These are phyloP conservation scores for Trichoderma afroharzianum DNA, from an alignment of 2,329 filamentous ascomycete species.

Conservation along the genomic window DNA sequence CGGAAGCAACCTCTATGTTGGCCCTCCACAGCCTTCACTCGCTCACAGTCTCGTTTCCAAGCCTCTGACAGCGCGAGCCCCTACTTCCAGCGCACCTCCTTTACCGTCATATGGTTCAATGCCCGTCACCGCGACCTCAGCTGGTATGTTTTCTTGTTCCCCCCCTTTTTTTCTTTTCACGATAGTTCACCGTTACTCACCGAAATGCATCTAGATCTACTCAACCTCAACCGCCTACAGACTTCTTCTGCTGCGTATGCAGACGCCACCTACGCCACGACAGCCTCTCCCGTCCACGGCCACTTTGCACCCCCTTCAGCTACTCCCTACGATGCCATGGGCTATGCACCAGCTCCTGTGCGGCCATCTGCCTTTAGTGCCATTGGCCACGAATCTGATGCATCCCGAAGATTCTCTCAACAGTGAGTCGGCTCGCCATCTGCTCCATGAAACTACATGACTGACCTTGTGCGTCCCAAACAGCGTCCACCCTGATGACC, in stretches of 20 bases:
- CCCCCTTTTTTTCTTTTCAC: no score
- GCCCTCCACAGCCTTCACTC: conserved; percentile 48
- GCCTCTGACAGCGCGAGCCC: conserved; percentile 50
- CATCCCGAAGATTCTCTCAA: conserved; percentile 70
- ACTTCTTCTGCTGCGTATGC: conserved; percentile 64
- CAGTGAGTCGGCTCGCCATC: conserved; percentile 59
- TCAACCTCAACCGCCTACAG: conserved; percentile 63
- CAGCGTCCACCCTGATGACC: conserved; percentile 46
- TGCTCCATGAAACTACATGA: not conserved
- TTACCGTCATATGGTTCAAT: conserved; percentile 71
- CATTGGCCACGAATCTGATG: conserved; percentile 55
- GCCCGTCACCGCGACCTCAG: conserved; percentile 68
- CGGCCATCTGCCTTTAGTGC: conserved; percentile 47
- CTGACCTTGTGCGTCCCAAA: conserved; percentile 18
- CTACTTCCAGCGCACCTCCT: conserved; percentile 53
- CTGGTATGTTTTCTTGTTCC: conserved; percentile 55
- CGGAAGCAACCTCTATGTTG: conserved; percentile 61
- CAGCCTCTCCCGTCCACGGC: conserved; percentile 62
- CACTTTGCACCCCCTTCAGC: conserved; percentile 62
- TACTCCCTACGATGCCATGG: conserved; percentile 71
- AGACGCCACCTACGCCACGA: conserved; percentile 64
- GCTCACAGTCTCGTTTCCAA: conserved; percentile 53
- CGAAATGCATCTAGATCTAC: conserved; percentile 67
- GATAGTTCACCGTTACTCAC: conserved; percentile 43
- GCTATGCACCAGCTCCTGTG: conserved; percentile 65